Base-by-base conservation (phyloP, 495 filamentous ascomycete species). In the Aspergillus panamensis region DNA sequence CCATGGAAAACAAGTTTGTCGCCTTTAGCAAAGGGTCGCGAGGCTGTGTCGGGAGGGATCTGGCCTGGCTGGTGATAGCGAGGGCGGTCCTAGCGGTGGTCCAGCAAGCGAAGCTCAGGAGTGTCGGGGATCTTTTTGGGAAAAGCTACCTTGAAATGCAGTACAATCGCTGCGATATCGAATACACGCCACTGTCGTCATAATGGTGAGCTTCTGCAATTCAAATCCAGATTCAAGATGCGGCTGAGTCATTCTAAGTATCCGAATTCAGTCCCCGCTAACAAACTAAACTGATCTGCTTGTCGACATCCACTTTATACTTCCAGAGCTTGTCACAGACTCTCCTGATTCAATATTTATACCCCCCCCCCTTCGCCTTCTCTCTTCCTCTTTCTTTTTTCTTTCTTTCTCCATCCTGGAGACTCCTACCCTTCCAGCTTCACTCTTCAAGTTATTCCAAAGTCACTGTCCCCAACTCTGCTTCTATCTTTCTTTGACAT, bases 1-100 rank as follows among this genome's bases (percentile, higher is more conserved):
- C 42, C 14, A 68, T 73, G n/a, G 69, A 67, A 42, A 67, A 64
- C 32, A 65, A 60, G 21, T 50, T 63, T 8, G 57, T 66, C 1
- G 57, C 58, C n/a, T 66, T 66, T 16, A 53, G 60, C 49, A 66
- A 56, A 55, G 63, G 63, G 14, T 32, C 63, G 2, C 52, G 63
- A 45, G 52, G 48, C 32, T 66, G 63, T 30, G 50, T 56, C 0
- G 63, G 63, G 32, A 56, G 47, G 25, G 63, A 66, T 6, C 37
- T 66, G 42, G 63, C 60, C n/a, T 33, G 55, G 60, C 56, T 63
- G 13, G 48, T 66, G 5, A 17, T 66, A 43, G 57, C 48, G 1
- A 53, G 52, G 39, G 63, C 57, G 1, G 55, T 51, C 33, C 48
- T 51, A 42, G 53, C 35, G 19, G 50, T 60, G n/a, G 31, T 63